Conservation (phyloP, 192 early-diverging fungal species). For the Rhizophagus prolifer region DNA sequence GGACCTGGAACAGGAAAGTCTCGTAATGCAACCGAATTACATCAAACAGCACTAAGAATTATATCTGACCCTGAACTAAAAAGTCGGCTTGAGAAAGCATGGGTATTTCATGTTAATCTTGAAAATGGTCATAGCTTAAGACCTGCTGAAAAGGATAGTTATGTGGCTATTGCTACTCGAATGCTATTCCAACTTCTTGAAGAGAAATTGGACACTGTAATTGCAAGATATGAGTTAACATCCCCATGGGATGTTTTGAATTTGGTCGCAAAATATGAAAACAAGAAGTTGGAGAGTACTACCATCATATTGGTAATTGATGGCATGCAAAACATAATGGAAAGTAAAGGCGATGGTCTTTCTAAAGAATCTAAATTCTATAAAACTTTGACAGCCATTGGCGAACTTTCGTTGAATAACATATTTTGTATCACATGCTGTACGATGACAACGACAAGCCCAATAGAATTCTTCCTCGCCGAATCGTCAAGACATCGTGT, state of each 20-base stretch:
- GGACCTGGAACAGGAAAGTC: conserved; percentile 31
- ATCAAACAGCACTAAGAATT: conserved; percentile 25
- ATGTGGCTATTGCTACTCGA: conserved; percentile 30
- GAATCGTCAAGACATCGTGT: too few species aligned
- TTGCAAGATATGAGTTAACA: conserved; percentile 29
- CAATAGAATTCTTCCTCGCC: too few species aligned
- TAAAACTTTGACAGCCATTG: too few species aligned
- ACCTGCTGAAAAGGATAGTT: conserved; percentile 7
- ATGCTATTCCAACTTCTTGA: conserved; percentile 39
- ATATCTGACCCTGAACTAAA: conserved; percentile 28
- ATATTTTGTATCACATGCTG: too few species aligned
- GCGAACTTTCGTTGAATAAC: too few species aligned
- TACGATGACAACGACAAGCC: too few species aligned
- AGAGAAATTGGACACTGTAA: conserved; percentile 21
- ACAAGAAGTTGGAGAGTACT: conserved; percentile 26
- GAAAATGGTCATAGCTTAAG: conserved; percentile 33
- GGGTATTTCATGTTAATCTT: conserved; percentile 38
- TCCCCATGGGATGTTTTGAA: conserved; percentile 24
- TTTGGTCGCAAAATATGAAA: conserved; percentile 25
- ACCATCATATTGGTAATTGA: conserved; percentile 38
- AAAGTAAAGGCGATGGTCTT: too few species aligned
- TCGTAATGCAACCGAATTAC: conserved; percentile 30
- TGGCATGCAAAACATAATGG: conserved; percentile 35
- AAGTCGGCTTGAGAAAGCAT: conserved; percentile 31
- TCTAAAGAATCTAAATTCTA: too few species aligned